Percentiles rank a stretch among this genome's conserved stretches.
phyloP scores from a whole-genome alignment of 2,329 filamentous ascomycete genomes.

The Apiospora kogelbergensis region DNA sequence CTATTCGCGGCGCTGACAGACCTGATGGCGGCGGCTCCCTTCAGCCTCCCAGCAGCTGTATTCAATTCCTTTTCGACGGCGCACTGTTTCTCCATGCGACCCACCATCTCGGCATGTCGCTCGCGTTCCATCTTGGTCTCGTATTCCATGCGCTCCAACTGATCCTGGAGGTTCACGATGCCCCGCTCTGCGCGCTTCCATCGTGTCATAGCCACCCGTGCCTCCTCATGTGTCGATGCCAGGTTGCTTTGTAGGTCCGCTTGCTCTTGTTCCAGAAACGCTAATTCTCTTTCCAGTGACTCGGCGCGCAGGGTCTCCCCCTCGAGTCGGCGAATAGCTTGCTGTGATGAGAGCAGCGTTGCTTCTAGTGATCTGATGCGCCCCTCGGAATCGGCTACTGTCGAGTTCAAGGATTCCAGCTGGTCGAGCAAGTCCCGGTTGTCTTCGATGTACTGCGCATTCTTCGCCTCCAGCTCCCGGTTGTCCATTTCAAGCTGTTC shows the following conservation, averaged over 20 bases:
- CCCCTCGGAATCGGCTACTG: constrained; percentile 76
- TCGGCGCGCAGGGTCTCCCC: constrained; percentile 72
- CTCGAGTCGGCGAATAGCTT: constrained; percentile 73
- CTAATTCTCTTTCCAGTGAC: constrained; percentile 78
- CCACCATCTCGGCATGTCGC: constrained; percentile 77
- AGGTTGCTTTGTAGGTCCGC: constrained; percentile 68
- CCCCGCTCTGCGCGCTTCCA: constrained; percentile 85
- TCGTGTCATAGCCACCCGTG: constrained; percentile 74
- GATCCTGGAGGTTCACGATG: constrained; percentile 76
- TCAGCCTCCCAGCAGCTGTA: constrained; percentile 75
- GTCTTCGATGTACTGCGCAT: constrained; percentile 76
- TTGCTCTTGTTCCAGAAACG: constrained; percentile 80
- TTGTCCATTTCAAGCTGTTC: constrained; percentile 75
- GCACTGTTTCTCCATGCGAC: constrained; percentile 80
- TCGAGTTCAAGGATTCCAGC: constrained; percentile 78
- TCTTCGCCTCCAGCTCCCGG: constrained; percentile 70
- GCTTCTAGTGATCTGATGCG: constrained; percentile 76
- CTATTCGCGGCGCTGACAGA: constrained; percentile 59
- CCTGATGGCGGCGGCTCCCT: constrained; percentile 74
- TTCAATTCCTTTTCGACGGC: constrained; percentile 80
- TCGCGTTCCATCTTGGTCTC: constrained; percentile 80
- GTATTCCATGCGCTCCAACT: constrained; percentile 84
- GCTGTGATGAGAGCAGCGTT: constrained; percentile 74
- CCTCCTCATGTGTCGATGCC: constrained; percentile 68
- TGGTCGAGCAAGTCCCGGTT: constrained; percentile 81